Evolutionary conservation across 106 monocot genomes (phyloP).

Genomic region (Phalaenopsis aphrodite): DNA sequence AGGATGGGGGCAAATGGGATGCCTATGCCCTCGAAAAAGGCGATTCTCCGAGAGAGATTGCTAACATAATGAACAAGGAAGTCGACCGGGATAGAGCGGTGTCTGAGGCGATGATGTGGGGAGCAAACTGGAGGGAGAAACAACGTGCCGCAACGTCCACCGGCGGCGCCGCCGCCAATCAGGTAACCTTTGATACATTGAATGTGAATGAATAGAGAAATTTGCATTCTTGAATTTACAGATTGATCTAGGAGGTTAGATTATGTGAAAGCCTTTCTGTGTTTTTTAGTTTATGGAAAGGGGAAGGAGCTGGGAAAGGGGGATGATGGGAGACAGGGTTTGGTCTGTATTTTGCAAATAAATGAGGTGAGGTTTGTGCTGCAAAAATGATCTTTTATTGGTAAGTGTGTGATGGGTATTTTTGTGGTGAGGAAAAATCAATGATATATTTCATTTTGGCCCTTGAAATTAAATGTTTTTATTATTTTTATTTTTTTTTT

Average conservation of each 20-base stretch:
- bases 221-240: not conserved
- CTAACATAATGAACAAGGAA: conserved; percentile 19
- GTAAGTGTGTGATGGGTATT: no score
- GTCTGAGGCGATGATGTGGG: conserved; percentile 88
- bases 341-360: no score
- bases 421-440: no score
- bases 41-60: conserved; percentile 25
- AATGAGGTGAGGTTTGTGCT: no score
- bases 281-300: not conserved
- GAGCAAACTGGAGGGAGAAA: conserved; percentile 65
- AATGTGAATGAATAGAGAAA: conserved; percentile 7
- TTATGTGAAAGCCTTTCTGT: not conserved
- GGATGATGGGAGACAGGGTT: no score
- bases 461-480: no score
- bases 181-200: conserved; percentile 11
- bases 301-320: not conserved
- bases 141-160: conserved; percentile 1
- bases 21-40: conserved; percentile 18
- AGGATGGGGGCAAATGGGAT: conserved; percentile 13
- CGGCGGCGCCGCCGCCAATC: not conserved
- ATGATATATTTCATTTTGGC: no score
- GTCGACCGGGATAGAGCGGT: conserved; percentile 53
- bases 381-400: no score
- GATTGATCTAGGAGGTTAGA: not conserved
- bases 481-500: no score